Base-by-base conservation (phyloP, 2,329 filamentous ascomycete genomes). In the Clarireedia paspali region DNA sequence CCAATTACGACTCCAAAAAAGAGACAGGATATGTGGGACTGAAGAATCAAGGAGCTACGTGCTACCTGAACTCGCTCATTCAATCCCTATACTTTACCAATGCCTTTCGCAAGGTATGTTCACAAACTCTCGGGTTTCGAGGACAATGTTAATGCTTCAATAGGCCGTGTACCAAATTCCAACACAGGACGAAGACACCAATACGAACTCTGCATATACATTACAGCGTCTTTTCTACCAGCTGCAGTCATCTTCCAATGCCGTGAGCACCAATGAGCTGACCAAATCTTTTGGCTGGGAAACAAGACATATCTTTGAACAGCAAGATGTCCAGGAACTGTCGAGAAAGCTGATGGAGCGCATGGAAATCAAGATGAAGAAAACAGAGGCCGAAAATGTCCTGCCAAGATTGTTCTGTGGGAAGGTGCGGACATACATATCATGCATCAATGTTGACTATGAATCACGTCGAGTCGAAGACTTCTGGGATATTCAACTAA, bases 231-330 rank as follows among this genome's bases (percentile, higher is more conserved):
- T 99, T 15, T 99, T 99, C 72, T 97, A 96, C 68, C 89, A 91
- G 63, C 78, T 99, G 20, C 94, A 99, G 70, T 95, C 91, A 12
- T 92, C 87, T 40, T 84, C 85, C 51, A 75, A 78, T 38, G 89
- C 95, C 0, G 92, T 99, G 2, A 83, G 89, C 40, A 99, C 94
- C 1, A 91, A 87, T 51, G 94, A 99, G 68, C 81, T 99, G 40
- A 99, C 94, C 6, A 89, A 90, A 63, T 97, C 94, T 0, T 99
- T 99, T 70, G 94, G 94, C 24, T 99, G 94, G 94, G 92, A 99
- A 67, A 95, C 92, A 2, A 84, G 91, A 62, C 92, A 99, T 68
- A 96, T 97, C 53, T 99, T 99, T 65, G 92, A 97, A 73, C 94
- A 99, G 70, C 94, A 99, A 72, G 94, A 99, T 72, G 94, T 99